A percentile compares a stretch with the other conserved stretches of the same genome.
Conservation (phyloP, 352 stramenopile species). For the Pythium angustatum region DNA sequence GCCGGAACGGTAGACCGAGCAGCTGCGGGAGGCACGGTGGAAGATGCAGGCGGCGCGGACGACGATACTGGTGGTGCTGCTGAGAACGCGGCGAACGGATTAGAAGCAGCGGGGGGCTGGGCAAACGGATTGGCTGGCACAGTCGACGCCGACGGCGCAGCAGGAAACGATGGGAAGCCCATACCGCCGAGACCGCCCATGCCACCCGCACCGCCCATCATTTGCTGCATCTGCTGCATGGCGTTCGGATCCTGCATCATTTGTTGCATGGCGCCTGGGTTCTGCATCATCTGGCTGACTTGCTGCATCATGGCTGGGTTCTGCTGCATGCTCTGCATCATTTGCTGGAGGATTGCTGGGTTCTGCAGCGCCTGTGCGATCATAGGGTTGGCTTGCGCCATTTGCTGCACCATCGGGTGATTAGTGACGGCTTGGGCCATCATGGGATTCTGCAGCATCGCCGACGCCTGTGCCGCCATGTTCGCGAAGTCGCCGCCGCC, state of each 20-base stretch:
- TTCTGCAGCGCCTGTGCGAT: conserved; percentile 76
- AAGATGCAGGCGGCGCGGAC: conserved; percentile 20
- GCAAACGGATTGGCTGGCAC: conserved; percentile 45
- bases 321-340: conserved; percentile 67
- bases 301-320: conserved; percentile 84
- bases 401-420: conserved; percentile 80
- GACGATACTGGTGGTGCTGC: conserved; percentile 25
- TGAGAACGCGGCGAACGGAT: conserved; percentile 36
- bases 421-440: conserved; percentile 67
- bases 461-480: conserved; percentile 59
- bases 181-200: conserved; percentile 18
- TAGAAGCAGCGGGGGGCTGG: conserved; percentile 3
- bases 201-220: conserved; percentile 45
- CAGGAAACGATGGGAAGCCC: conserved; percentile 17
- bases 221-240: conserved; percentile 70
- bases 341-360: conserved; percentile 65
- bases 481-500: conserved; percentile 31
- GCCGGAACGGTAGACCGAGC: conserved; percentile 16
- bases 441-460: conserved; percentile 75
- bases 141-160: conserved; percentile 34
- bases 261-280: conserved; percentile 71
- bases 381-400: conserved; percentile 79
- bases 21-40: conserved; percentile 21
- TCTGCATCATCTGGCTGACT: conserved; percentile 78
- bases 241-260: conserved; percentile 75